A percentile compares a stretch with the other conserved stretches of the same genome.
Conservation (phyloP, 306 rosid genomes). For the Vigna radiata region DNA sequence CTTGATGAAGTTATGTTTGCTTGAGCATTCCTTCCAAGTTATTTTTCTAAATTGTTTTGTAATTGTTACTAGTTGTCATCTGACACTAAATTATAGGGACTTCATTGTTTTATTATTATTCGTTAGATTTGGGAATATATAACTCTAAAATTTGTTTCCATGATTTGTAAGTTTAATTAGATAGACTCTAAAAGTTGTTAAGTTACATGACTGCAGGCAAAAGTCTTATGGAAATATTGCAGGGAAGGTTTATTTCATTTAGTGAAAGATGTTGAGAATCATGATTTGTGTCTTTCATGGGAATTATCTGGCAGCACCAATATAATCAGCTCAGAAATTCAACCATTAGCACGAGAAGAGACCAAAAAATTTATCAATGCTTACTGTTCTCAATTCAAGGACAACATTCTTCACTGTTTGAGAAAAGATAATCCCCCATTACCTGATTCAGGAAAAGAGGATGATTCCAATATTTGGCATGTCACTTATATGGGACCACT, state of each 20-base stretch:
- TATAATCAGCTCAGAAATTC: constrained; percentile 50
- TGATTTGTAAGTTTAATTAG: constrained; percentile 31
- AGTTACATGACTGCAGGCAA: constrained; percentile 63
- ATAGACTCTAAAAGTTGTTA: constrained; percentile 44
- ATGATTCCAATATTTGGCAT: constrained; percentile 60
- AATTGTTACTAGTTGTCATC: constrained; percentile 5
- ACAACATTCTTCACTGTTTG: constrained; percentile 63
- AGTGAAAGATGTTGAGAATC: constrained; percentile 53
- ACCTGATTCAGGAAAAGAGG: constrained; percentile 60
- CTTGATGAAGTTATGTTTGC: constrained; percentile 13
- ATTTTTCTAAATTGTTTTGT: constrained; percentile 11
- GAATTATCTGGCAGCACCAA: constrained; percentile 46
- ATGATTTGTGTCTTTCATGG: constrained; percentile 52
- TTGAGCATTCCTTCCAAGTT: constrained; percentile 6
- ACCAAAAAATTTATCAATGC: constrained; percentile 54
- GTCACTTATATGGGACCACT: constrained; percentile 47
- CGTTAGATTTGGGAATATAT: constrained; percentile 15
- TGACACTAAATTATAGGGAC: neutral
- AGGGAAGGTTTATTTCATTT: constrained; percentile 59
- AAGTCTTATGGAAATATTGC: constrained; percentile 63
- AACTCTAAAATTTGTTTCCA: neutral
- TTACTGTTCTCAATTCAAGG: constrained; percentile 66
- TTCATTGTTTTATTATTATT: constrained; percentile 30
- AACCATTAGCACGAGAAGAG: constrained; percentile 49
- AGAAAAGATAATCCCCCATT: constrained; percentile 56